Evolutionary conservation across 805 yeast species (phyloP).

Genomic region (Cyberlindnera americana): DNA sequence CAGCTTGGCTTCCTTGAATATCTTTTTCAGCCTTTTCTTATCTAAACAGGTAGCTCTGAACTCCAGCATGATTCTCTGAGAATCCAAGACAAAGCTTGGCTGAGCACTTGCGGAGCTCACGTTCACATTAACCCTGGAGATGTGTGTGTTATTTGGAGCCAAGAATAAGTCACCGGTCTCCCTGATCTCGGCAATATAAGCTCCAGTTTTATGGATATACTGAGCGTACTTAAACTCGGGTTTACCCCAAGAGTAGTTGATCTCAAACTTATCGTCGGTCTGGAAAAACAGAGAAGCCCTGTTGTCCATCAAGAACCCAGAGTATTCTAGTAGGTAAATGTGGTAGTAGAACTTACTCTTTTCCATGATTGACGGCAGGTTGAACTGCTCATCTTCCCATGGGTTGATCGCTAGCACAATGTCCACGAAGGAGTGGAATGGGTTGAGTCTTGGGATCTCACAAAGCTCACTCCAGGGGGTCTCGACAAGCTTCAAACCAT

Average conservation of each 20-base stretch:
- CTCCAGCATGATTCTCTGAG: slow-evolving; percentile 69
- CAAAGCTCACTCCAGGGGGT: slow-evolving; percentile 89
- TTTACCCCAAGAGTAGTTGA: slow-evolving; percentile 87
- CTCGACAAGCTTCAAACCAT: slow-evolving; percentile 78
- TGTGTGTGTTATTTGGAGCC: slow-evolving; percentile 84
- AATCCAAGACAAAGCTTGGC: slow-evolving; percentile 46
- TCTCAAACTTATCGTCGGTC: slow-evolving; percentile 51
- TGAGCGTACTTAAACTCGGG: slow-evolving; percentile 82
- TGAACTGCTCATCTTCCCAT: slow-evolving; percentile 58
- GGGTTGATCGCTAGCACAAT: slow-evolving; percentile 67
- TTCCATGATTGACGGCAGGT: slow-evolving; percentile 36
- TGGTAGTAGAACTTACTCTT: slow-evolving; percentile 73
- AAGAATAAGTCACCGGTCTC: slow-evolving; percentile 73
- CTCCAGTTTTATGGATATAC: slow-evolving; percentile 86
- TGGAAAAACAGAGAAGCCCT: slow-evolving; percentile 65
- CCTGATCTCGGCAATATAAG: slow-evolving; percentile 82
- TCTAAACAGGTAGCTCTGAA: slow-evolving; percentile 62
- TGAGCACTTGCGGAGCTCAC: slow-evolving; percentile 29
- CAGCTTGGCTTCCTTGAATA: slow-evolving; percentile 58
- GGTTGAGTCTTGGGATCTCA: slow-evolving; percentile 69
- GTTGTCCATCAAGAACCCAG: slow-evolving; percentile 80
- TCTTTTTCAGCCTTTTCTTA: slow-evolving; percentile 40
- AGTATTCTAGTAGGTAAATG: slow-evolving; percentile 59
- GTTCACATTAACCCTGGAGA: slow-evolving; percentile 62
- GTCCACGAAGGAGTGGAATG: slow-evolving; percentile 83